Conservation (phyloP, 176 grass and related monocot species). For the Cenchrus fungigraminus region DNA sequence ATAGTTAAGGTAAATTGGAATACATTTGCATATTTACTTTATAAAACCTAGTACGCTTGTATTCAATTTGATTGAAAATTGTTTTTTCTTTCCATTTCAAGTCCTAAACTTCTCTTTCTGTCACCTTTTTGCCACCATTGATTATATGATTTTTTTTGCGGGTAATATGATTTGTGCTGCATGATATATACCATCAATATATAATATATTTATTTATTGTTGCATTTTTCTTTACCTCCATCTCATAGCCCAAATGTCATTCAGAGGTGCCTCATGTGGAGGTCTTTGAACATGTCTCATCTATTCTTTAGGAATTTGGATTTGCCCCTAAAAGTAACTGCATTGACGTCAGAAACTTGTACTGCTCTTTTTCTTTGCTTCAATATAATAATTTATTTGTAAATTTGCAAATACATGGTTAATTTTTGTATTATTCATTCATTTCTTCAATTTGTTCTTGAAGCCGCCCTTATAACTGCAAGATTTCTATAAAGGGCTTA, state of each 20-base stretch:
- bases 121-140: neutral
- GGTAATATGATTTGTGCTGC: neutral
- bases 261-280: neutral
- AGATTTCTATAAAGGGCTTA: neutral
- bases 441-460: neutral
- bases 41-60: neutral
- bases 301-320: conserved; percentile 13
- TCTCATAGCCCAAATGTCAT: neutral
- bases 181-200: neutral
- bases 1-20: neutral
- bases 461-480: conserved; percentile 19
- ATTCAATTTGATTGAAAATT: neutral
- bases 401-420: conserved; percentile 20
- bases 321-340: neutral
- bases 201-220: neutral
- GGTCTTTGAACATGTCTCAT: neutral
- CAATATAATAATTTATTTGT: neutral
- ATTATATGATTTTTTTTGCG: neutral
- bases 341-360: conserved; percentile 17
- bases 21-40: neutral
- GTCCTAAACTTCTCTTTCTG: neutral
- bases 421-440: neutral
- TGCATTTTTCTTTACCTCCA: neutral
- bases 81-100: neutral
- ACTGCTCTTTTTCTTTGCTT: neutral